Base-by-base conservation (phyloP, 306 rosid species). In the Hippophae rhamnoides region DNA sequence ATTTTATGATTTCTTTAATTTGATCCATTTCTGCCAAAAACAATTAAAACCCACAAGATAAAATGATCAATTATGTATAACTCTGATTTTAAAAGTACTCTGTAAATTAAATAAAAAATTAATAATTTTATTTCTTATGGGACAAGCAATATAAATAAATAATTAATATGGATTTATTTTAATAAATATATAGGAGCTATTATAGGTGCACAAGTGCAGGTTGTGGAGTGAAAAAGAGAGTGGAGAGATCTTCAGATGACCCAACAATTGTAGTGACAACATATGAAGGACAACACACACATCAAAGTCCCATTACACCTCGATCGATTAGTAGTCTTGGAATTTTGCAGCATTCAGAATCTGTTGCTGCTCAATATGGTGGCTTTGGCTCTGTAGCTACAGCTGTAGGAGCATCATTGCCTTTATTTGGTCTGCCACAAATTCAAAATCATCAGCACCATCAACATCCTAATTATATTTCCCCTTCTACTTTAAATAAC, bases 241-340 rank as follows among this genome's bases (percentile, higher is more conserved):
- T 92, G 54, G 99, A 92, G 80, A 81, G 96, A 7, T 85, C 85
- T 7, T 79, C 81, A 2, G 81, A 72, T 1, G 86, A 92, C 44
- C 64, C 87, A 0, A n/a, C 90, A 5, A 64, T 65, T 5, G 93
- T 88, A 7, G 85, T 92, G 7, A 92, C 99, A 0, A 88, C 90
- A n/a, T 92, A 92, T 61, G 99, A 92, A 71, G 99, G 99, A 9
- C 84, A 82, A 26, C 99, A 92, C 88, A 83, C 52, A 0, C 96
- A 92, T 53, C 80, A 80, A 2, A 67, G 81, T 2, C 96, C 98
- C 6, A 68, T 69, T 43, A 58, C 77, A 3, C 75, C 82, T 1
- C 92, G 83, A 11, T 31, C 38, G 5, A 31, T 31, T 31, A 82
- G 82, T 4, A 63, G 75, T 64, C 52, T 79, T 10, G 81, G 81